Percentiles rank a stretch among this genome's conserved stretches.
phyloP scores from a whole-genome alignment of 2,329 filamentous ascomycete genomes.

The Chaetomiaceae sp. region DNA sequence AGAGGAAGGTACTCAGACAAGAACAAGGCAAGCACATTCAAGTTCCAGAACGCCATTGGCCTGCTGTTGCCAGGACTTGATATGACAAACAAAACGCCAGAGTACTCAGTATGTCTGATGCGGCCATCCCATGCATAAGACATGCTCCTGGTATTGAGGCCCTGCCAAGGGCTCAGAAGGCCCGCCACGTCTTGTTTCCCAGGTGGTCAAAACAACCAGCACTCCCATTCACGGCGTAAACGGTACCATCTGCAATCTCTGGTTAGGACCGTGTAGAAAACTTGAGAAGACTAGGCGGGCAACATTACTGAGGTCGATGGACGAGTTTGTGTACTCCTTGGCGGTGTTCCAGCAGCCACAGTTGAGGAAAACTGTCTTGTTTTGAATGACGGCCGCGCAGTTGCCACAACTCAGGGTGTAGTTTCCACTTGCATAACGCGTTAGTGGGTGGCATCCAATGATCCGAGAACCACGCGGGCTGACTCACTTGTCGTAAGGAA shows the following conservation, averaged over 20 bases:
- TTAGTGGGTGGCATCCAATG: background rate
- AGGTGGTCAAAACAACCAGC: slow-evolving; percentile 33
- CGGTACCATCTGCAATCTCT: slow-evolving; percentile 28
- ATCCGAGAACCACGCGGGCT: background rate
- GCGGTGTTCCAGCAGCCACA: slow-evolving; percentile 22
- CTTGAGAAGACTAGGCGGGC: background rate
- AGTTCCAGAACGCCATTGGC: background rate
- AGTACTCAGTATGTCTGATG: too few relatives aligned
- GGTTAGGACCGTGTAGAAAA: background rate
- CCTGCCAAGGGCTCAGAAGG: background rate
- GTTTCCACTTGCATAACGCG: slow-evolving; percentile 17
- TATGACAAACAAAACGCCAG: too few relatives aligned
- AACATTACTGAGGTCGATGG: slow-evolving; percentile 24
- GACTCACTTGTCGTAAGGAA: slow-evolving; percentile 19
- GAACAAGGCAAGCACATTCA: background rate
- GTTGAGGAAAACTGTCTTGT: slow-evolving; percentile 19
- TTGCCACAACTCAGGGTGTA: slow-evolving; percentile 22
- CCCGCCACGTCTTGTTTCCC: slow-evolving; percentile 32
- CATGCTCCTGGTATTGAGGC: background rate
- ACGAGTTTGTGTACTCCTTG: background rate
- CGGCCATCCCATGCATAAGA: too few relatives aligned
- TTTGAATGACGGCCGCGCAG: slow-evolving; percentile 15
- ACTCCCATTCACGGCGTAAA: slow-evolving; percentile 34
- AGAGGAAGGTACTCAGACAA: too few relatives aligned
- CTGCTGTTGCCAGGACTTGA: too few relatives aligned